A percentile compares a stretch with the other conserved stretches of the same genome.
Conservation (phyloP, 1,139 yeast species). For the Yamadazyma diospyri region DNA sequence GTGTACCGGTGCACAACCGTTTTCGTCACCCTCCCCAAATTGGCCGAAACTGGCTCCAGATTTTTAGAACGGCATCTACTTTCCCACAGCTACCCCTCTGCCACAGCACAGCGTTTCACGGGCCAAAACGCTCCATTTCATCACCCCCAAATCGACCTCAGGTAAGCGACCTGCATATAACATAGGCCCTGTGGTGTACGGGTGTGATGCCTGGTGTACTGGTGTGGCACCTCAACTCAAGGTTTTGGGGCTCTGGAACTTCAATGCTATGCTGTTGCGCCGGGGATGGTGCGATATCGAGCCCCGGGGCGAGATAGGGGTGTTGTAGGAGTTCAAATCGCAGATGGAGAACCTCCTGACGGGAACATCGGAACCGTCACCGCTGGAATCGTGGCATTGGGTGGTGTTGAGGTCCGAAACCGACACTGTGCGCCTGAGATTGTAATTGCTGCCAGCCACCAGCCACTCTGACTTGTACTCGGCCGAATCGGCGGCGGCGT, state of each 20-base stretch:
- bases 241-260: conserved; percentile 23
- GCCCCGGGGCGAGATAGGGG: conserved; percentile 10
- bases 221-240: neutral
- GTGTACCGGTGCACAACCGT: no score
- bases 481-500: neutral
- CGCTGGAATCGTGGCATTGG: neutral
- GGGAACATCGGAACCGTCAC: neutral
- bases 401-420: conserved; percentile 8
- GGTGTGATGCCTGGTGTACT: no score
- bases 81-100: no score
- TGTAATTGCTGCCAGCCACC: no score
- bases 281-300: conserved; percentile 20
- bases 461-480: neutral
- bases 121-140: no score
- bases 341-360: conserved; percentile 14
- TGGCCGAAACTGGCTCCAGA: no score
- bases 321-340: conserved; percentile 12
- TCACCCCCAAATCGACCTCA: no score
- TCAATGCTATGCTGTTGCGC: conserved; percentile 30
- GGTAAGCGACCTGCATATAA: no score
- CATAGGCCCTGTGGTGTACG: no score
- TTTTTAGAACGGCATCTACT: no score
- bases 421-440: conserved; percentile 10
- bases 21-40: no score
- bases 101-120: no score